Conservation (phyloP, 371 early-diverging fungal species). For the Mortierella sp. region DNA sequence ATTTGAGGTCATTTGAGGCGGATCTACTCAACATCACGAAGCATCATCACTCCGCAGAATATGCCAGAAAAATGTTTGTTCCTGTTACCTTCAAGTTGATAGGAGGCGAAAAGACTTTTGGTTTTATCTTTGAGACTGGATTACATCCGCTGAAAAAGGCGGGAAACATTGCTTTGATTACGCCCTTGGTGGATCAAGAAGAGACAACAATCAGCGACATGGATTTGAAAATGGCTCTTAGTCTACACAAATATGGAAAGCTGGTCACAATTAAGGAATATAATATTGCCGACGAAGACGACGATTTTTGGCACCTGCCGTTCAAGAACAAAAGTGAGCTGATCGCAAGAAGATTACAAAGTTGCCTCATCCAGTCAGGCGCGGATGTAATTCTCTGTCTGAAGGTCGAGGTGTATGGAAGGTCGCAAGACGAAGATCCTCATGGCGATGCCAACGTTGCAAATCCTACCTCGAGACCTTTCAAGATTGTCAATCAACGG, state of each 20-base stretch:
- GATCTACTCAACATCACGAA: background rate
- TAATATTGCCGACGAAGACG: background rate
- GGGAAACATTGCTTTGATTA: background rate
- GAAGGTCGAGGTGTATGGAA: background rate
- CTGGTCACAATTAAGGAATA: background rate
- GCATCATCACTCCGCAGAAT: background rate
- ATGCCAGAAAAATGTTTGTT: conserved; percentile 4
- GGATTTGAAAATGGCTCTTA: background rate
- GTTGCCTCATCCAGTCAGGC: conserved; percentile 2
- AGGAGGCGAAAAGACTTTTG: conserved; percentile 1
- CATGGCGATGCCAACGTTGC: background rate
- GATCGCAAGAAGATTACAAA: background rate
- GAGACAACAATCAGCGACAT: background rate
- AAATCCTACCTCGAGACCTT: background rate
- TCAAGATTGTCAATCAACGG: background rate
- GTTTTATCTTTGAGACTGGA: background rate
- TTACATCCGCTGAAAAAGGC: background rate
- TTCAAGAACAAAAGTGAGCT: background rate
- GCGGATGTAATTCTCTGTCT: conserved; percentile 2
- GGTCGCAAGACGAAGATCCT: background rate
- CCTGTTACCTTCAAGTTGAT: background rate
- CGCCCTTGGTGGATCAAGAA: background rate
- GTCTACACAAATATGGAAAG: background rate
- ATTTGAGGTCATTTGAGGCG: background rate
- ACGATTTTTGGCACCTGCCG: background rate